phyloP scores from a whole-genome alignment of 495 filamentous ascomycete genomes.

The Penicillium flavigenum region DNA sequence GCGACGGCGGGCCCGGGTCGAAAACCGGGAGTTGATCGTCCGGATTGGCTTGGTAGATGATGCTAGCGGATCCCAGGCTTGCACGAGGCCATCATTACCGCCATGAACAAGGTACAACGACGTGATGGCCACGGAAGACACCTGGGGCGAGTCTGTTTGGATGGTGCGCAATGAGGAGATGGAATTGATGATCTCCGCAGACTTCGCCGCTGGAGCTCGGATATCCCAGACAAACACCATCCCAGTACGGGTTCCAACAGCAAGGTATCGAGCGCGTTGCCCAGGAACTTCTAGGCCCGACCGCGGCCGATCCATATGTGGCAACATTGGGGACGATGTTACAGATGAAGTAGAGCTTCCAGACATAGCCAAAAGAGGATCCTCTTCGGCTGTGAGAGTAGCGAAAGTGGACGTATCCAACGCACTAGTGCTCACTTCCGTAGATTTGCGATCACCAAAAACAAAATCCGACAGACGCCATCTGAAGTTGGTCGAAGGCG shows the following conservation, averaged over 20 bases:
- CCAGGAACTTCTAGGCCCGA: conserved; percentile 66
- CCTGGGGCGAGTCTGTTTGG: conserved; percentile 85
- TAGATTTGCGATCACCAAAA: conserved; percentile 50
- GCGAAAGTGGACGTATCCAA: conserved; percentile 78
- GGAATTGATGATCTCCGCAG: conserved; percentile 49
- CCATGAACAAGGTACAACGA: conserved; percentile 89
- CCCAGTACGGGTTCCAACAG: conserved; percentile 78
- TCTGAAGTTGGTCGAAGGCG: conserved; percentile 33
- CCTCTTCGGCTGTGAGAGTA: conserved; percentile 68
- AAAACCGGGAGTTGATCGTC: conserved; percentile 86
- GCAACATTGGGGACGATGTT: conserved; percentile 54
- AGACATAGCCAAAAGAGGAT: conserved; percentile 62
- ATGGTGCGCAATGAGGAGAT: conserved; percentile 73
- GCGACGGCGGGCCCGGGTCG: conserved; percentile 71
- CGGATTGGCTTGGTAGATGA: conserved; percentile 77
- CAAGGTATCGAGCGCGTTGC: conserved; percentile 76
- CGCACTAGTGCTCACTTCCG: conserved; percentile 66
- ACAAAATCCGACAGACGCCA: conserved; percentile 63
- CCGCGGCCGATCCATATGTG: conserved; percentile 46
- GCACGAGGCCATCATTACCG: conserved; percentile 91
- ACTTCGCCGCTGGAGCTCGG: conserved; percentile 58
- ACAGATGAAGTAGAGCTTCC: conserved; percentile 58
- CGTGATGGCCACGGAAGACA: conserved; percentile 82
- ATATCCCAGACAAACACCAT: conserved; percentile 82
- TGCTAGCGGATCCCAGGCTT: conserved; percentile 92